Percentiles rank a stretch among this genome's conserved stretches.
Evolutionary conservation across 2,329 filamentous ascomycete species (phyloP).

Genomic region (Pleurostoma richardsiae): DNA sequence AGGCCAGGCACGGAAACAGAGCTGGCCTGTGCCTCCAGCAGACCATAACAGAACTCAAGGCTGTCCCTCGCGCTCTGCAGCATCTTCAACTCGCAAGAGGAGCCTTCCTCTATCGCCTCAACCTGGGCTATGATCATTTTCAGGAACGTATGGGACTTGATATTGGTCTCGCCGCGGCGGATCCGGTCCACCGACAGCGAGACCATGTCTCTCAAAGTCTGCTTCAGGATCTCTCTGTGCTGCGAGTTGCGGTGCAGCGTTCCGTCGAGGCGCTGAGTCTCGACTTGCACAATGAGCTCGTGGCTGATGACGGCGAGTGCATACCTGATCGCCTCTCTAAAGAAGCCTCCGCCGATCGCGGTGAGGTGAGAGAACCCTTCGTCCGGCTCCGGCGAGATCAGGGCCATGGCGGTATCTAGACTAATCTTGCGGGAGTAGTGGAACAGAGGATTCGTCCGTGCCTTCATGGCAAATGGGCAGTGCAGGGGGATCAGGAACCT

Average conservation of each 20-base stretch:
- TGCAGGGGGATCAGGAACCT: slow-evolving; percentile 53
- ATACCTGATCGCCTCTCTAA: slow-evolving; percentile 30
- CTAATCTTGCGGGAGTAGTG: slow-evolving; percentile 43
- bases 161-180: slow-evolving; percentile 34
- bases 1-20: slow-evolving; percentile 6
- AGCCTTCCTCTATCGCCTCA: slow-evolving; percentile 23
- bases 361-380: slow-evolving; percentile 29
- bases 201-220: slow-evolving; percentile 20
- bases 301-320: slow-evolving; percentile 24
- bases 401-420: slow-evolving; percentile 34
- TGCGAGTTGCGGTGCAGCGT: slow-evolving; percentile 18
- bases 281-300: slow-evolving; percentile 28
- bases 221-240: slow-evolving; percentile 23
- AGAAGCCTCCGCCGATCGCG: slow-evolving; percentile 30
- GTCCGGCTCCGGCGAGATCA: slow-evolving; percentile 28
- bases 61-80: slow-evolving; percentile 25
- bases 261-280: slow-evolving; percentile 20
- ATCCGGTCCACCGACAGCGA: slow-evolving; percentile 23
- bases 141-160: slow-evolving; percentile 35
- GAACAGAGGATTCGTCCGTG: slow-evolving; percentile 37
- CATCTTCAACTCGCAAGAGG: slow-evolving; percentile 17
- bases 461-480: slow-evolving; percentile 36
- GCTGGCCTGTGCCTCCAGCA: slow-evolving; percentile 16
- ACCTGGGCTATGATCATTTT: slow-evolving; percentile 32
- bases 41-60: slow-evolving; percentile 21